Conservation (phyloP, 352 stramenopile genomes). For the Stramenopiles sp. region DNA sequence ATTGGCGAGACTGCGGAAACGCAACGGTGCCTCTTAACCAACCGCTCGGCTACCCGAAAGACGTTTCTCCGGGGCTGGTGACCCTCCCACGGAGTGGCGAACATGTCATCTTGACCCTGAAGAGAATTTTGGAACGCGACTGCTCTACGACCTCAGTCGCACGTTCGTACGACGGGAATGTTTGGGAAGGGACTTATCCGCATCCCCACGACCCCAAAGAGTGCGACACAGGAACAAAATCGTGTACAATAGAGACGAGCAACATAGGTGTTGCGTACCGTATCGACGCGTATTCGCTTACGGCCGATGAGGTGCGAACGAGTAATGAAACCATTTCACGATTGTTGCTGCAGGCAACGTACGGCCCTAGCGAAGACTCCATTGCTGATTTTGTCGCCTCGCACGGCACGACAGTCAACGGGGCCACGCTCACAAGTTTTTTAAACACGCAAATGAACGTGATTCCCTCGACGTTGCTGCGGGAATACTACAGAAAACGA, state of each 20-base stretch:
- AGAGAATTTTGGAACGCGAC: background rate
- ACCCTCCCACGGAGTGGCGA: background rate
- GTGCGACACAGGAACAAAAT: background rate
- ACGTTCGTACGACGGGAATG: background rate
- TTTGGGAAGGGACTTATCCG: slow-evolving; percentile 1
- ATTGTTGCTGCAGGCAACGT: background rate
- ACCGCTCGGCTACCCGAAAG: background rate
- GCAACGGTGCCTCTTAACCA: background rate
- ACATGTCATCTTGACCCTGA: background rate
- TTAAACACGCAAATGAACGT: background rate
- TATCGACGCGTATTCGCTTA: background rate
- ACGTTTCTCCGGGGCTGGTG: background rate
- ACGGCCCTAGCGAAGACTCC: background rate
- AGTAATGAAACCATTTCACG: background rate
- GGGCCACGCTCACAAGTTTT: background rate
- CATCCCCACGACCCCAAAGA: background rate
- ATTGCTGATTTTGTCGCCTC: background rate
- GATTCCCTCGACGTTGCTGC: background rate
- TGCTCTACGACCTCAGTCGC: background rate
- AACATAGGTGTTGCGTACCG: background rate
- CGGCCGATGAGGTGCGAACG: background rate
- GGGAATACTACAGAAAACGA: background rate
- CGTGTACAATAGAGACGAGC: background rate
- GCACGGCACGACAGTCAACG: background rate
- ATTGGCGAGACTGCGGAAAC: background rate